phyloP scores from a whole-genome alignment of 306 rosid genomes.

The Vicia villosa region DNA sequence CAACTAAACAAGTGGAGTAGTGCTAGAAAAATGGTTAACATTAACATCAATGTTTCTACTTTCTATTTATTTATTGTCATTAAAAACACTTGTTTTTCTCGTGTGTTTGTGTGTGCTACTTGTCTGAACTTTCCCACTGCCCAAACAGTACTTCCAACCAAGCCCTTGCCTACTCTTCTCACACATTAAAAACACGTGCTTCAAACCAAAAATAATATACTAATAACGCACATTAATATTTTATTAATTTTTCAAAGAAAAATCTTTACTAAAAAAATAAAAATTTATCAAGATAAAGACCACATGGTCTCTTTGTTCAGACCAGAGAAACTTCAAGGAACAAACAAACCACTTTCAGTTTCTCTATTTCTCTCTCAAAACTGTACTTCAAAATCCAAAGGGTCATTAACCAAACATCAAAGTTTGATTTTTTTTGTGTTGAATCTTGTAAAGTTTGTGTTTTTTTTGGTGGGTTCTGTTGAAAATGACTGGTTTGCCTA shows the following conservation, averaged over 20 bases:
- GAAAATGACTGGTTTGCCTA: constrained; percentile 36
- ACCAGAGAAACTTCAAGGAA: constrained; percentile 42
- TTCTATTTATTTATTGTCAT: no score
- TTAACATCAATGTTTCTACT: no score
- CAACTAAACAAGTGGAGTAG: no score
- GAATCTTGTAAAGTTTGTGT: neutral
- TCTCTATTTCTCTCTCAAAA: no score
- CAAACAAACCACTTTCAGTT: constrained; percentile 4
- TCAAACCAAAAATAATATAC: constrained; percentile 23
- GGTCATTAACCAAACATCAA: neutral
- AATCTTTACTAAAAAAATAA: neutral
- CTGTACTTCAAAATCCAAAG: neutral
- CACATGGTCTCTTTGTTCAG: constrained; percentile 38
- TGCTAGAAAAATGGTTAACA: no score
- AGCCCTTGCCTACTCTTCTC: neutral
- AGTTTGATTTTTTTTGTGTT: neutral
- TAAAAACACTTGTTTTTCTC: constrained; percentile 9
- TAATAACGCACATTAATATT: neutral
- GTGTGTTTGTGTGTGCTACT: neutral
- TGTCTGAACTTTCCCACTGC: constrained; percentile 7
- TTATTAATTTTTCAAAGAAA: neutral
- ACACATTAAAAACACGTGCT: constrained; percentile 68
- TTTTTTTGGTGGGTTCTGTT: constrained; percentile 1
- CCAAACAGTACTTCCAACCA: neutral
- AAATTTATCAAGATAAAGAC: constrained; percentile 27